Conservation (phyloP, 2,329 filamentous ascomycete species). For the Fusarium sacchari region DNA sequence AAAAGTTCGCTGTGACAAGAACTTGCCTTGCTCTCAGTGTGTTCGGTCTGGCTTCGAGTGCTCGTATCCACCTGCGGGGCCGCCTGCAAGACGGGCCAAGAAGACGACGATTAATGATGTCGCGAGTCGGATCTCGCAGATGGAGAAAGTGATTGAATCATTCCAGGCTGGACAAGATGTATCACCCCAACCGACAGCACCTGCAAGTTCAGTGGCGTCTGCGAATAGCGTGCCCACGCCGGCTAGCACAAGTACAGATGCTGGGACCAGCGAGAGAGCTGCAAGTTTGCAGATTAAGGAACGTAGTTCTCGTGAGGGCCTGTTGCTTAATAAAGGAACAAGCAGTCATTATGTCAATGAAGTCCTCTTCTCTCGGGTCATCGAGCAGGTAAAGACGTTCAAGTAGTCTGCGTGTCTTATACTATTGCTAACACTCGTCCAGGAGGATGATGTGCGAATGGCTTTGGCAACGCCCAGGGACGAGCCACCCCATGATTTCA, state of each 20-base stretch:
- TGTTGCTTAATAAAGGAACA: conserved; percentile 47
- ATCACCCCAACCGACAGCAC: not conserved
- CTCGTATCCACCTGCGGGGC: conserved; percentile 44
- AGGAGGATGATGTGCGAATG: conserved; percentile 42
- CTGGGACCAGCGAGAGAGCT: not conserved
- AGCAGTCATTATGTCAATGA: conserved; percentile 52
- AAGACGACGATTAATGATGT: conserved; percentile 49
- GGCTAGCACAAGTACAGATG: rapidly evolving
- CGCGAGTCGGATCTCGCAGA: conserved; percentile 48
- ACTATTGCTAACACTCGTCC: conserved; percentile 4
- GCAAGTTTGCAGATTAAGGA: no score
- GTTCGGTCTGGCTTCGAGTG: conserved; percentile 55
- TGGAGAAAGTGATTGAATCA: conserved; percentile 45
- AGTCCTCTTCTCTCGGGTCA: conserved; percentile 48
- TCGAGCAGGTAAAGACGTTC: conserved; percentile 44
- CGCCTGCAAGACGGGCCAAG: conserved; percentile 39
- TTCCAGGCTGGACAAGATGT: not conserved
- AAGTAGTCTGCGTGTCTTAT: rapidly evolving
- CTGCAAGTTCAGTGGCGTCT: not conserved
- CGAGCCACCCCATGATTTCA: not conserved
- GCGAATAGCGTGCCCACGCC: not conserved
- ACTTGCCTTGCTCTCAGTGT: conserved; percentile 76
- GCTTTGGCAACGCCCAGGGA: conserved; percentile 35
- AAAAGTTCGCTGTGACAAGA: conserved; percentile 79
- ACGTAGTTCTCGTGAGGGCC: conserved; percentile 22